These are phyloP conservation scores for Trametes cinnabarina DNA, from an alignment of 768 basidiomycete species.

Conservation along the genomic window DNA sequence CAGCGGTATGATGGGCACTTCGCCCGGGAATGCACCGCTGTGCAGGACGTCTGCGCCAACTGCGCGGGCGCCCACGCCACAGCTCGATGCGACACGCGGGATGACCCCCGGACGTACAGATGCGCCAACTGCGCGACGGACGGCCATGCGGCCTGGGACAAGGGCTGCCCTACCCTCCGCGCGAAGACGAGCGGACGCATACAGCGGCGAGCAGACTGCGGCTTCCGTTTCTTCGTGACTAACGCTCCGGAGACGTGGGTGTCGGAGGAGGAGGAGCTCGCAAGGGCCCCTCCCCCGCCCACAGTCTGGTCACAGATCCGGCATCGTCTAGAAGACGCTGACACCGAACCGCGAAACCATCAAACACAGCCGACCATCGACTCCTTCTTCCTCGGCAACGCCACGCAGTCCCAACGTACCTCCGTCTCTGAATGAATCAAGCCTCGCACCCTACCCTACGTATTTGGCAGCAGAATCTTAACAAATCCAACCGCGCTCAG, in stretches of 20 bases:
- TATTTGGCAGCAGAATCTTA: conserved; percentile 31
- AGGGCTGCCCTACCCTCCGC: conserved; percentile 18
- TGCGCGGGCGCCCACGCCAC: conserved; percentile 26
- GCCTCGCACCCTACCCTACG: conserved; percentile 1
- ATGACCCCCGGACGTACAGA: background rate
- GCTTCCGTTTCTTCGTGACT: conserved; percentile 12
- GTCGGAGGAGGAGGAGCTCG: conserved; percentile 2
- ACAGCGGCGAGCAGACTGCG: background rate
- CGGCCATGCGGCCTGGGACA: conserved; percentile 32
- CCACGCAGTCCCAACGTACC: background rate
- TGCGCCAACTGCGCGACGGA: conserved; percentile 29
- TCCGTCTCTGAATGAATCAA: background rate
- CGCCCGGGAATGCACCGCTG: conserved; percentile 14
- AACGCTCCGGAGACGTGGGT: background rate
- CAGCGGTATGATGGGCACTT: conserved; percentile 22
- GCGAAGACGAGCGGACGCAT: background rate
- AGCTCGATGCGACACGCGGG: conserved; percentile 8
- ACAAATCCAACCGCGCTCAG: conserved; percentile 25
- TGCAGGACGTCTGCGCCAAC: conserved; percentile 17
- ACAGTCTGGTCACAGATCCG: conserved; percentile 4
- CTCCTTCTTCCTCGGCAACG: background rate
- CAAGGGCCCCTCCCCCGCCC: background rate
- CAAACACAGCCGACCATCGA: background rate
- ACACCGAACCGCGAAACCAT: background rate
- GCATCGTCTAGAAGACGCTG: background rate